phyloP scores from a whole-genome alignment of 2,329 filamentous ascomycete species.

The Rhexocercosporidium sp. region DNA sequence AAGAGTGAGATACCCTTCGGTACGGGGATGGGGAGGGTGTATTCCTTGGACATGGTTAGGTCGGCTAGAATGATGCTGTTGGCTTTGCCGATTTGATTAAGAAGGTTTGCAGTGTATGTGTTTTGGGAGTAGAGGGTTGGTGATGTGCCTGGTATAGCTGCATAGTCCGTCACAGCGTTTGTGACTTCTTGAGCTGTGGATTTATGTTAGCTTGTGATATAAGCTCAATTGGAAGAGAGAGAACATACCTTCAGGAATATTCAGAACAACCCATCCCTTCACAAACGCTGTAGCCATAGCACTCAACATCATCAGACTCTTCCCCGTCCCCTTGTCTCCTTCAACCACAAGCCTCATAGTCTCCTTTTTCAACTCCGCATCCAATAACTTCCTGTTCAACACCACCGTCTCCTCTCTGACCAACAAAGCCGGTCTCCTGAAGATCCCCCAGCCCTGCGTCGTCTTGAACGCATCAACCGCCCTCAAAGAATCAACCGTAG shows the following conservation, averaged over 20 bases:
- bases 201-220: constrained; percentile 21
- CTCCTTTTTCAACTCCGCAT: constrained; percentile 58
- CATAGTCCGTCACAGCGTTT: constrained; percentile 81
- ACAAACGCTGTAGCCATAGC: constrained; percentile 80
- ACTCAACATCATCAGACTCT: constrained; percentile 86
- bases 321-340: constrained; percentile 78
- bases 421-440: constrained; percentile 79
- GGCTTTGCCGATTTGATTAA: constrained; percentile 73
- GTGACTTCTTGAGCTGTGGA: constrained; percentile 76
- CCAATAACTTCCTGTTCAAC: constrained; percentile 69
- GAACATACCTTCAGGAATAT: constrained; percentile 81
- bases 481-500: constrained; percentile 78
- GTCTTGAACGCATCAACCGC: constrained; percentile 90
- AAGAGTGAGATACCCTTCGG: constrained; percentile 65
- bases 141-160: constrained; percentile 64
- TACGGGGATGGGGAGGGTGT: constrained; percentile 63
- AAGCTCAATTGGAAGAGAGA: neutral
- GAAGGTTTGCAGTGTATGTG: constrained; percentile 74
- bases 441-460: constrained; percentile 86
- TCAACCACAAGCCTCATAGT: constrained; percentile 70
- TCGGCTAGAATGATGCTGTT: constrained; percentile 69
- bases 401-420: constrained; percentile 69
- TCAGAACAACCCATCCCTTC: constrained; percentile 87
- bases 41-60: constrained; percentile 55
- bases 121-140: constrained; percentile 76